Evolutionary conservation across 352 stramenopile species (phyloP).

Genomic region (Phytophthora capsici): DNA sequence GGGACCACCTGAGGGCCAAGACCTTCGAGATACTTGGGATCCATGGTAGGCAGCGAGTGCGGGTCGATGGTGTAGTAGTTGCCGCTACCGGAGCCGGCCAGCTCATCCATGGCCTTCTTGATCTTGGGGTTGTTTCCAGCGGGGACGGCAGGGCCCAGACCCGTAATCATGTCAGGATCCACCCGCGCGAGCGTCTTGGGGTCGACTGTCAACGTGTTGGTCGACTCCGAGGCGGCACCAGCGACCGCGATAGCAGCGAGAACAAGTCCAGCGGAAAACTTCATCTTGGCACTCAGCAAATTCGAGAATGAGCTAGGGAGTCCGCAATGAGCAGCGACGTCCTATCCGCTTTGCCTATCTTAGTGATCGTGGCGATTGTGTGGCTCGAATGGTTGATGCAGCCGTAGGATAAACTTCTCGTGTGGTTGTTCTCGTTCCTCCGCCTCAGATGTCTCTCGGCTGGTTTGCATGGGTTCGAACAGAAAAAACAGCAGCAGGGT

Average conservation of each 20-base stretch:
- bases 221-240: conserved; percentile 7
- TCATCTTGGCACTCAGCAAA: conserved; percentile 20
- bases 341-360: conserved; percentile 11
- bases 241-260: conserved; percentile 16
- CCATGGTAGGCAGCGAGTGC: background rate
- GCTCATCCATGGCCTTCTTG: conserved; percentile 24
- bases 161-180: conserved; percentile 12
- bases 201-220: conserved; percentile 14
- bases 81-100: conserved; percentile 1
- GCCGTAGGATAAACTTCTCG: conserved; percentile 6
- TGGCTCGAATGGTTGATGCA: conserved; percentile 2
- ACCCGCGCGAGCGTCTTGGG: conserved; percentile 3
- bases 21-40: conserved; percentile 1
- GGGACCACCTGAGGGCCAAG: conserved; percentile 3
- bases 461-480: conserved; percentile 1
- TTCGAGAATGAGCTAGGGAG: conserved; percentile 8
- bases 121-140: conserved; percentile 22
- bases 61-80: conserved; percentile 16
- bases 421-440: background rate
- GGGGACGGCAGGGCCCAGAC: conserved; percentile 11
- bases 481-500: conserved; percentile 1
- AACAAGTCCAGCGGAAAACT: conserved; percentile 26
- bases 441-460: background rate
- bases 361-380: conserved; percentile 12
- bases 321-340: background rate